These are phyloP conservation scores for Trapa bicornis DNA, from an alignment of 345 rosid species.

Conservation along the genomic window DNA sequence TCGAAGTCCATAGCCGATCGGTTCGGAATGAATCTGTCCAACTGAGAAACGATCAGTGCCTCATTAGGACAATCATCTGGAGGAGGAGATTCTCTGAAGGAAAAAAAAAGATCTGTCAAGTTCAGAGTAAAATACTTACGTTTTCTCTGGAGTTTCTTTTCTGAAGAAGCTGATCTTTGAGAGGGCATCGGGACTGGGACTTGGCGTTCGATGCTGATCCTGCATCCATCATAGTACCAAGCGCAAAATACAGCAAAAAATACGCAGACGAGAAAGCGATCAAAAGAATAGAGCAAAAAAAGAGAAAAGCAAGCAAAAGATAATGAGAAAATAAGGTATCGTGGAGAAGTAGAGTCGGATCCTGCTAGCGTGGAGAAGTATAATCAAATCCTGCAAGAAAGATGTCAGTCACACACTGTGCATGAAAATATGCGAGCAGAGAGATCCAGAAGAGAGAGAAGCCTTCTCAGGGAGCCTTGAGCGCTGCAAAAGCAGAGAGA, in stretches of 20 bases:
- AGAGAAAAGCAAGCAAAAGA: background rate
- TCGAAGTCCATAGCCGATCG: constrained; percentile 42
- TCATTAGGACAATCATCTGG: background rate
- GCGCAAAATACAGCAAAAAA: constrained; percentile 1
- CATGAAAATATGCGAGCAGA: background rate
- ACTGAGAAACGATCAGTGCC: constrained; percentile 10
- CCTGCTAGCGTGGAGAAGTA: background rate
- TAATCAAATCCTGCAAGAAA: background rate
- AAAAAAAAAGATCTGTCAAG: background rate
- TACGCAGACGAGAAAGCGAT: background rate
- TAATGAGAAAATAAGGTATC: background rate
- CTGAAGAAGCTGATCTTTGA: constrained; percentile 19
- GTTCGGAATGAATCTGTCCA: constrained; percentile 45
- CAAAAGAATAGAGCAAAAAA: background rate
- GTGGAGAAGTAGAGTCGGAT: background rate
- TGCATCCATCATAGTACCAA: constrained; percentile 18
- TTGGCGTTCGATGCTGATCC: constrained; percentile 15
- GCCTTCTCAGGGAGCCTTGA: no score
- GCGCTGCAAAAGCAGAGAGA: background rate
- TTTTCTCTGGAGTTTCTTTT: constrained; percentile 18
- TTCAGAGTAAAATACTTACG: constrained; percentile 8
- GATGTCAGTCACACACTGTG: background rate
- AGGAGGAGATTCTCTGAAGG: no score
- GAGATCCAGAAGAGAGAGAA: background rate
- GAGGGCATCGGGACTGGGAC: constrained; percentile 18